Percentiles rank a stretch among this genome's conserved stretches.
Conservation (phyloP, 441 rosid genomes). For the Lepidium campestre region DNA sequence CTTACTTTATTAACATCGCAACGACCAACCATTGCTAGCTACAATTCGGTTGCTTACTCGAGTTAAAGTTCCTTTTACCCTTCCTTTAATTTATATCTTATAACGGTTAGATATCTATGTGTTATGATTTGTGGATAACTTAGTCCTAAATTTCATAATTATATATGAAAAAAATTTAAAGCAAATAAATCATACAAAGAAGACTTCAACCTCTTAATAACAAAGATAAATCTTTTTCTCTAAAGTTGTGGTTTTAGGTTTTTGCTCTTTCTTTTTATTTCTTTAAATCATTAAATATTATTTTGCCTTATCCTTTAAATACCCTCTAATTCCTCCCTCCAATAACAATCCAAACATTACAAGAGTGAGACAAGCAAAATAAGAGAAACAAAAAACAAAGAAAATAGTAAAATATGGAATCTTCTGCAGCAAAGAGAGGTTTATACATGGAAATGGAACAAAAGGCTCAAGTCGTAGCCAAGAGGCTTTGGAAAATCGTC, state of each 20-base stretch:
- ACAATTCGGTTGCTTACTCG: conserved; percentile 22
- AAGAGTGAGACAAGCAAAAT: conserved; percentile 7
- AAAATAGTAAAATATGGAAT: conserved; percentile 4
- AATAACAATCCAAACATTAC: conserved; percentile 3
- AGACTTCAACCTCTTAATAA: conserved; percentile 14
- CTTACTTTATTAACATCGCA: not conserved
- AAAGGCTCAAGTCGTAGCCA: conserved; percentile 40
- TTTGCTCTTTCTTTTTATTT: not conserved
- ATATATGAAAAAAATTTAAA: conserved; percentile 10
- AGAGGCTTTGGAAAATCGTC: conserved; percentile 55
- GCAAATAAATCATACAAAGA: conserved; percentile 17
- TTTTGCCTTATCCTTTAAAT: conserved; percentile 19
- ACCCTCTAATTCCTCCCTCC: conserved; percentile 11
- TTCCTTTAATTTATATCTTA: not conserved
- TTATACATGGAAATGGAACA: conserved; percentile 44
- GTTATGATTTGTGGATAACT: conserved; percentile 13
- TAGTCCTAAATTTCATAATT: not conserved
- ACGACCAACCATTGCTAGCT: conserved; percentile 8
- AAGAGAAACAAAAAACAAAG: not conserved
- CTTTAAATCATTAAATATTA: not conserved
- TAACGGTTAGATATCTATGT: conserved; percentile 13
- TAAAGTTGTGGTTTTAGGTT: conserved; percentile 27
- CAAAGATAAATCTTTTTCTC: not conserved
- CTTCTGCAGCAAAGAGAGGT: conserved; percentile 5
- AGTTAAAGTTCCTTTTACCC: not conserved